Percentiles rank a stretch among this genome's conserved stretches.
Conservation (phyloP, 345 rosid species). For the Camelina hispida region DNA sequence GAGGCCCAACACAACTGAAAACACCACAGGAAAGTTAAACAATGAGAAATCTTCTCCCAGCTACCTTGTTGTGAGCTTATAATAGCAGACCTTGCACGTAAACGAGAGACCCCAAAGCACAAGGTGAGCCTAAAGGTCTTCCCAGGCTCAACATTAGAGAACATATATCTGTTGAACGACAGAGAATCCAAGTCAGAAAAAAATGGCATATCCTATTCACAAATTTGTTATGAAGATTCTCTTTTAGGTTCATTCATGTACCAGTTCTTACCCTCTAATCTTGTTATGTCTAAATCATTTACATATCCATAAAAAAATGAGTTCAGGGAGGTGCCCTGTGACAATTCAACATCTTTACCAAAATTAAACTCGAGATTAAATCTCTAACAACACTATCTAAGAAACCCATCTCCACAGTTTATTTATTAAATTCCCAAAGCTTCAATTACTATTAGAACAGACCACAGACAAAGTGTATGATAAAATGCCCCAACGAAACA, state of each 20-base stretch:
- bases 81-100: conserved; percentile 49
- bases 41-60: neutral
- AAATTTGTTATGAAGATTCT: neutral
- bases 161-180: conserved; percentile 56
- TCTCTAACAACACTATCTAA: neutral
- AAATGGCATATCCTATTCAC: conserved; percentile 4
- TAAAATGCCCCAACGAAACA: conserved; percentile 28
- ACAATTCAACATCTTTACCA: neutral
- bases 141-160: conserved; percentile 48
- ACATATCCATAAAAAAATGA: neutral
- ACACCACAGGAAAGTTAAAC: neutral
- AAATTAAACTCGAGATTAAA: neutral
- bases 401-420: neutral
- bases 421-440: neutral
- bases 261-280: neutral
- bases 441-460: conserved; percentile 2
- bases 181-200: conserved; percentile 31
- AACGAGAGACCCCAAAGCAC: conserved; percentile 50
- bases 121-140: conserved; percentile 50
- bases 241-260: neutral
- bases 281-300: neutral
- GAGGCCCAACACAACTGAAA: conserved; percentile 1
- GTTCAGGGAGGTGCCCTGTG: conserved; percentile 4
- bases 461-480: conserved; percentile 40
- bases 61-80: conserved; percentile 62